Percentiles rank a stretch among this genome's conserved stretches.
These are phyloP conservation scores for Claviceps pazoutovae DNA, from an alignment of 2,329 filamentous ascomycete species.

Conservation along the genomic window DNA sequence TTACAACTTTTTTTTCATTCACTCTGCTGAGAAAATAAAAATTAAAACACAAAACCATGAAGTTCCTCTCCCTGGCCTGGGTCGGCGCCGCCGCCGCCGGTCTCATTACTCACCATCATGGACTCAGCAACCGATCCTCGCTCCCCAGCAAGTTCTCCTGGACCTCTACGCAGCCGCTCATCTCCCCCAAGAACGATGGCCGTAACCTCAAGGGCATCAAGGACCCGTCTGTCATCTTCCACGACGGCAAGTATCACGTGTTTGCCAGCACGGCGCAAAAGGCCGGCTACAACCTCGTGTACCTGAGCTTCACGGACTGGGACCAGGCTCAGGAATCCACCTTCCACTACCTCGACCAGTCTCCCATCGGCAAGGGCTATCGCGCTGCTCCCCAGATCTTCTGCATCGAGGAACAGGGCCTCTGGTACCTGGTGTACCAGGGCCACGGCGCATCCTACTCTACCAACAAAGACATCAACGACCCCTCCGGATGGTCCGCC, in stretches of 20 bases:
- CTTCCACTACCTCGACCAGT: not conserved
- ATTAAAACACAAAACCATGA: not conserved
- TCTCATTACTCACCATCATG: not conserved
- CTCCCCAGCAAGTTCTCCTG: conserved; percentile 1
- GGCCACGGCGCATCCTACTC: not conserved
- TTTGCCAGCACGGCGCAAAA: conserved; percentile 38
- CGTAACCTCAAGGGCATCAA: conserved; percentile 27
- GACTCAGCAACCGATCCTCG: not conserved
- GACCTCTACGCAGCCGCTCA: not conserved
- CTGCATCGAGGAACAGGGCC: not conserved
- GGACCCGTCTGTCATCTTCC: conserved; percentile 43
- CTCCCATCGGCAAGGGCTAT: not conserved
- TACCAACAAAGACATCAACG: conserved; percentile 1
- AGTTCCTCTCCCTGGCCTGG: not conserved
- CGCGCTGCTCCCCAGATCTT: not conserved
- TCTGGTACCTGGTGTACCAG: conserved; percentile 2
- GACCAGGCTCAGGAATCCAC: conserved; percentile 6
- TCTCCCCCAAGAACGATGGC: not conserved
- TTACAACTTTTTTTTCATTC: not conserved
- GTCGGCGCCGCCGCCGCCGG: not conserved
- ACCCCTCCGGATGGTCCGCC: not conserved
- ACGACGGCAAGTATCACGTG: conserved; percentile 46
- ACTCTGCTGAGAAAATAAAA: not conserved
- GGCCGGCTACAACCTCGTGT: conserved; percentile 41
- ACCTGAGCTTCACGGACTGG: conserved; percentile 43